Percentiles rank a stretch among this genome's conserved stretches.
These are phyloP conservation scores for Pseudogymnoascus pannorum DNA, from an alignment of 2,329 filamentous ascomycete genomes.

Conservation along the genomic window DNA sequence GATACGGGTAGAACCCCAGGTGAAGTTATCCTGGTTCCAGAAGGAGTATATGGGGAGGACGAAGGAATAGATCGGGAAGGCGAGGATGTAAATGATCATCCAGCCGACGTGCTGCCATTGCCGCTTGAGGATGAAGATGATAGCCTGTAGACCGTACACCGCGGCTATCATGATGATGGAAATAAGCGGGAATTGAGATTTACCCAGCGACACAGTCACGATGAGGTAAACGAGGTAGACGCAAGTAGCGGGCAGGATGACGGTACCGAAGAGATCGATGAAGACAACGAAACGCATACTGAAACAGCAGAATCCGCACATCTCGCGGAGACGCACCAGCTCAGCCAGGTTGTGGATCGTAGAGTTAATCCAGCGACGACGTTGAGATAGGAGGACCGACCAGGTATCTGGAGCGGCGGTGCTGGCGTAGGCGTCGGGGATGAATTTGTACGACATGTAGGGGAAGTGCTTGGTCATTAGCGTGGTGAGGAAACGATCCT, in stretches of 20 bases:
- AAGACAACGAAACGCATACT: slow-evolving; percentile 99
- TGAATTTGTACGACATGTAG: slow-evolving; percentile 90
- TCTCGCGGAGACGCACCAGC: slow-evolving; percentile 83
- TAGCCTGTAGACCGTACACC: slow-evolving; percentile 94
- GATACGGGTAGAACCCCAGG: slow-evolving; percentile 97
- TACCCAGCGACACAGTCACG: slow-evolving; percentile 60
- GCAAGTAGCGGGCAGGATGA: slow-evolving; percentile 86
- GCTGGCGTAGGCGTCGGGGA: slow-evolving; percentile 86
- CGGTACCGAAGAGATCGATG: slow-evolving; percentile 81
- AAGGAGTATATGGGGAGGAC: slow-evolving; percentile 88
- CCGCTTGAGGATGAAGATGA: slow-evolving; percentile 92
- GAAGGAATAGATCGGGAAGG: slow-evolving; percentile 86
- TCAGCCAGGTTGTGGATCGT: slow-evolving; percentile 97
- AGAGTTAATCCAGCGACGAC: slow-evolving; percentile 99
- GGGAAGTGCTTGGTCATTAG: slow-evolving; percentile 99
- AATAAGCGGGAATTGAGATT: slow-evolving; percentile 73
- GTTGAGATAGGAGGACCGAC: slow-evolving; percentile 91
- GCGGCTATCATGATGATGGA: slow-evolving; percentile 84
- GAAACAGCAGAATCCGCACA: slow-evolving; percentile 99
- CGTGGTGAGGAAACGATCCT: slow-evolving; percentile 95
- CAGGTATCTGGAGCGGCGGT: slow-evolving; percentile 94
- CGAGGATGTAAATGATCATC: slow-evolving; percentile 94
- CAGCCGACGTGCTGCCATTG: slow-evolving; percentile 99
- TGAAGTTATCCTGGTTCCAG: slow-evolving; percentile 99
- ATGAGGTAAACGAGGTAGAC: slow-evolving; percentile 88